Conservation (phyloP, 352 stramenopile species). For the Achlya hypogyna region DNA sequence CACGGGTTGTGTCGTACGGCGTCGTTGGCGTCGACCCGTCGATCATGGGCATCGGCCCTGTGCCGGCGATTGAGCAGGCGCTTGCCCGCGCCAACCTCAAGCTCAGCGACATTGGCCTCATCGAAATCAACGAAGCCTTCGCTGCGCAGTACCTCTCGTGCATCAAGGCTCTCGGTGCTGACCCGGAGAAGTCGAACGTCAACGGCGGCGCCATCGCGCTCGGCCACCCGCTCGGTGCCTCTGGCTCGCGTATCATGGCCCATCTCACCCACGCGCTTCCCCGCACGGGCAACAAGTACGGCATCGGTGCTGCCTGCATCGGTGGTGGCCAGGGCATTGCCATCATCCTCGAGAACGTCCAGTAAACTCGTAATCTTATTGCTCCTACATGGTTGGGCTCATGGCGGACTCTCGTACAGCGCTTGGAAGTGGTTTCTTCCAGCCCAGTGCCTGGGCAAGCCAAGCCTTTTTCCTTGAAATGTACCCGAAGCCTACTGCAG, state of each 20-base stretch:
- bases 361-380: constrained; percentile 28
- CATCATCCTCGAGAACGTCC: constrained; percentile 90
- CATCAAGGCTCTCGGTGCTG: constrained; percentile 93
- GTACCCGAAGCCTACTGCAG: too few relatives aligned
- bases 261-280: constrained; percentile 86
- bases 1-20: constrained; percentile 88
- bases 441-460: too few relatives aligned
- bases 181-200: constrained; percentile 90
- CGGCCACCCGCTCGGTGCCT: constrained; percentile 94
- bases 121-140: constrained; percentile 99
- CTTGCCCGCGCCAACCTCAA: constrained; percentile 82
- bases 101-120: constrained; percentile 92
- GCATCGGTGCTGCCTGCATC: constrained; percentile 96
- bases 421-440: too few relatives aligned
- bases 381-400: not conserved
- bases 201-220: constrained; percentile 94
- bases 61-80: constrained; percentile 90
- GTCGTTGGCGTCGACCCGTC: constrained; percentile 91
- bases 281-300: constrained; percentile 86
- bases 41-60: constrained; percentile 97
- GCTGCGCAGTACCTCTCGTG: constrained; percentile 94
- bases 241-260: constrained; percentile 86
- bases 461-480: too few relatives aligned
- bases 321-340: constrained; percentile 97
- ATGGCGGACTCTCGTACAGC: not conserved